Evolutionary conservation across 2,329 filamentous ascomycete species (phyloP), one percentile per base, ranked within the genome.

Genomic region (Stemphylium beticola): DNA sequence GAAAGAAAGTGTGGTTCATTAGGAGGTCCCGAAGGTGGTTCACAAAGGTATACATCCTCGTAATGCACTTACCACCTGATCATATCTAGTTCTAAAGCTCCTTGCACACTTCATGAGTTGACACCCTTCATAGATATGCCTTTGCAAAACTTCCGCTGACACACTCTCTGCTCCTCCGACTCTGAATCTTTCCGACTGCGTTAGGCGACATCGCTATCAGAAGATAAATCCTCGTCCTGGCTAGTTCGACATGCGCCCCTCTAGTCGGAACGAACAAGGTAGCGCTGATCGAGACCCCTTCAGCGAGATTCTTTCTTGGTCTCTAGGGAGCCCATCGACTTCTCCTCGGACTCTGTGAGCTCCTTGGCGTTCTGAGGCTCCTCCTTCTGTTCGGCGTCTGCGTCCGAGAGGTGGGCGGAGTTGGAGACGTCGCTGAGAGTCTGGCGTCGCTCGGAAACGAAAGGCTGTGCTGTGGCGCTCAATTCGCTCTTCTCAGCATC

Each of bases 401-500:
- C 41, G n/a, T 39, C 20, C 3, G 50, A 37, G 34, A 39, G 42
- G 29, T 32, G 32, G 24, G 52, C 18, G 20, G 57, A 51, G 17
- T 61, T 61, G 31, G 55, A 60, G 10, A 31, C 38, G 12, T 61
- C 57, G 34, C 58, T 64, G 41, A 66, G 50, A 17, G 64, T 57
- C 18, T 61, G 54, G 26, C 50, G 34, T 20, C 48, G 54, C 17
- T 51, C 60, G 3, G 49, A 47, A 20, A 34, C 44, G 32, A 58
- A 18, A n/a, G 49, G 46, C 39, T 57, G 57, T 6, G 66, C 73
- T 47, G 74, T 69, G 24, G 71, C 60, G 29, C 71, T 61, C 32
- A 76, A 57, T n/a, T 71, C 68, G 7, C 67, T 69, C 53, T 49
- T 54, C 20, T 49, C 46, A 11, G n/a, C 14, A 34, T 49, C 20